Percentiles rank a stretch among this genome's conserved stretches.
Evolutionary conservation across 352 stramenopile genomes (phyloP).

Genomic region (Phytophthora fragariae): DNA sequence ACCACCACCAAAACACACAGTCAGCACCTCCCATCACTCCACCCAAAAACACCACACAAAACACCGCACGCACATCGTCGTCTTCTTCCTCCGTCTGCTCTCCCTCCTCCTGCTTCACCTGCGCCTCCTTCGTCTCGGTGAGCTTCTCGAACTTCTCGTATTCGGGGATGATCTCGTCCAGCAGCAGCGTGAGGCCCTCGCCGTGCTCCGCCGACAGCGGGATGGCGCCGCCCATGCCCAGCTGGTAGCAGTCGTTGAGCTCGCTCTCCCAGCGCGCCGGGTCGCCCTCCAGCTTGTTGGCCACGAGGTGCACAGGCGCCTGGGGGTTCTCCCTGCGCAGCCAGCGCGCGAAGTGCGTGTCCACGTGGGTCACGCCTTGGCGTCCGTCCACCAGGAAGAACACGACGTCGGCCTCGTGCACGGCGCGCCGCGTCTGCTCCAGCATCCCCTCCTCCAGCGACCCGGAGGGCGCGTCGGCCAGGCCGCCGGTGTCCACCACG

Average conservation of each 20-base stretch:
- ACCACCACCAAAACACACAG: constrained; percentile 14
- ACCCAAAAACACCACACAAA: neutral
- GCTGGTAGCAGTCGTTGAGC: constrained; percentile 80
- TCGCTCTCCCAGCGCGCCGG: constrained; percentile 69
- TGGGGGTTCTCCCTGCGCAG: constrained; percentile 65
- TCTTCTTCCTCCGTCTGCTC: constrained; percentile 57
- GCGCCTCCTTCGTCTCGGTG: constrained; percentile 45
- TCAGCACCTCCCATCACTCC: neutral
- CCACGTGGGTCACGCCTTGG: constrained; percentile 80
- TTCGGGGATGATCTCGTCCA: constrained; percentile 75
- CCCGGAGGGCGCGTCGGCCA: constrained; percentile 73
- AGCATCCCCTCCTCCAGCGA: constrained; percentile 83
- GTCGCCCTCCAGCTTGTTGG: constrained; percentile 84
- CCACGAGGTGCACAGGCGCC: constrained; percentile 74
- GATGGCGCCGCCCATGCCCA: constrained; percentile 73
- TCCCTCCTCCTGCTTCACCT: constrained; percentile 28
- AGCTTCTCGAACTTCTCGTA: constrained; percentile 74
- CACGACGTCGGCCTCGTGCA: constrained; percentile 82
- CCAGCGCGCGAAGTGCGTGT: constrained; percentile 84
- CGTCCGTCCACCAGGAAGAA: constrained; percentile 86
- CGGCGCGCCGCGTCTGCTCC: constrained; percentile 71
- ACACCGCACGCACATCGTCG: constrained; percentile 49
- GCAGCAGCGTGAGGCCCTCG: constrained; percentile 71
- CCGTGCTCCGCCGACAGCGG: constrained; percentile 83
- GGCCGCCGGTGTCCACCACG: constrained; percentile 84